Percentiles rank a stretch among this genome's conserved stretches.
These are phyloP conservation scores for Xylaria scruposa DNA, from an alignment of 495 filamentous ascomycete species.

Conservation along the genomic window DNA sequence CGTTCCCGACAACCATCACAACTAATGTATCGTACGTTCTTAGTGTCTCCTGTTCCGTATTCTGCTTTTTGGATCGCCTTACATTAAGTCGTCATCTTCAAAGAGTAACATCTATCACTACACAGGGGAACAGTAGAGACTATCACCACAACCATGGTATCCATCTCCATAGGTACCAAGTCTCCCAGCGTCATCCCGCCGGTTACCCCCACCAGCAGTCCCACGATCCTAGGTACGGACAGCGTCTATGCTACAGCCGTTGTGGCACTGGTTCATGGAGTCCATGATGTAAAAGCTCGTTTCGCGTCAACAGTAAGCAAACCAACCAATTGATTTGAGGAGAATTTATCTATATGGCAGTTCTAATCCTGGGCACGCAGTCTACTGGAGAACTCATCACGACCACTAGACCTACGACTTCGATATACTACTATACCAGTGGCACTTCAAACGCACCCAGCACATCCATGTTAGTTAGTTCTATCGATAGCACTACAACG, in stretches of 20 bases:
- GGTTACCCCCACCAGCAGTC: not conserved
- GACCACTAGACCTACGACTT: not conserved
- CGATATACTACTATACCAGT: not conserved
- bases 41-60: not conserved
- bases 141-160: slow-evolving; percentile 13
- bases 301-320: not conserved
- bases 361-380: not conserved
- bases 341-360: not conserved
- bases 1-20: slow-evolving; percentile 12
- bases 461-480: not conserved
- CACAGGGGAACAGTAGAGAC: slow-evolving; percentile 18
- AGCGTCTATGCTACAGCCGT: not conserved
- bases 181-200: not conserved
- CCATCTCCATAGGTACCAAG: slow-evolving; percentile 18
- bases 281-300: not conserved
- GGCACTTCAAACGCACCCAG: too few relatives aligned
- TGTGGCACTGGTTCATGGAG: not conserved
- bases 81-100: not conserved
- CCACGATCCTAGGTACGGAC: not conserved
- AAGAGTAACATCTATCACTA: slow-evolving; percentile 1
- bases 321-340: not conserved
- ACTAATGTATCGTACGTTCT: slow-evolving; percentile 16
- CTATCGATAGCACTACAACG: not conserved
- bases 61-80: not conserved
- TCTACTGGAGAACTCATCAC: not conserved